Percentiles rank a stretch among this genome's conserved stretches.
These are phyloP conservation scores for Apiospora koreana DNA, from an alignment of 2,329 filamentous ascomycete genomes.

Conservation along the genomic window DNA sequence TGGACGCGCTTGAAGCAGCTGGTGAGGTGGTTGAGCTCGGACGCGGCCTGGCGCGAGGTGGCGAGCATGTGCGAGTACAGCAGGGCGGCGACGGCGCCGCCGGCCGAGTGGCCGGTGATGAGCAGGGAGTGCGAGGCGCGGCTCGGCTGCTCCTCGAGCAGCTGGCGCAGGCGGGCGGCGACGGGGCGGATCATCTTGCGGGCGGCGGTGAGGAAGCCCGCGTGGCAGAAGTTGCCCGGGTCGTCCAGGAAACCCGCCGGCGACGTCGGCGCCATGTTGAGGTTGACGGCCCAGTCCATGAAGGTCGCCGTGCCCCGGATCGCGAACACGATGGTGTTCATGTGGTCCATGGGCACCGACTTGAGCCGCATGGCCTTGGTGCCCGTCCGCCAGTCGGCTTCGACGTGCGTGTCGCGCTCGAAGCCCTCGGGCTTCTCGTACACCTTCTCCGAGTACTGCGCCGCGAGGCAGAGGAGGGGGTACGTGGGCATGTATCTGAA, in stretches of 20 bases:
- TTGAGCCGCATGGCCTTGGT: slow-evolving; percentile 87
- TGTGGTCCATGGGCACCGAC: slow-evolving; percentile 74
- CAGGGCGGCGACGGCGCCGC: slow-evolving; percentile 78
- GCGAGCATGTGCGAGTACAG: slow-evolving; percentile 82
- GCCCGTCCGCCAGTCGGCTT: slow-evolving; percentile 71
- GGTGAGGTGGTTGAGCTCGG: slow-evolving; percentile 70
- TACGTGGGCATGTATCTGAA: slow-evolving; percentile 71
- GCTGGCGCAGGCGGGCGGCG: slow-evolving; percentile 65
- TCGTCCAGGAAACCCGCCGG: slow-evolving; percentile 77
- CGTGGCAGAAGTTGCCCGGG: slow-evolving; percentile 73
- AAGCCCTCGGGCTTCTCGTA: slow-evolving; percentile 65
- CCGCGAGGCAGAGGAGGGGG: slow-evolving; percentile 75
- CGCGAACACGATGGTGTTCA: slow-evolving; percentile 79
- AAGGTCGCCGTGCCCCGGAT: slow-evolving; percentile 80
- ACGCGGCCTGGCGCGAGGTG: slow-evolving; percentile 52
- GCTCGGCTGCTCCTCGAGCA: slow-evolving; percentile 71
- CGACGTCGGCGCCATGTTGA: slow-evolving; percentile 66
- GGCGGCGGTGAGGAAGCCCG: slow-evolving; percentile 77
- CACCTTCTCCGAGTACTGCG: slow-evolving; percentile 73
- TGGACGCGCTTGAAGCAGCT: slow-evolving; percentile 76
- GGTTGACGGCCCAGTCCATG: slow-evolving; percentile 85
- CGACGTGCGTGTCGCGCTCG: slow-evolving; percentile 69
- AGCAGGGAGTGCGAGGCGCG: slow-evolving; percentile 69
- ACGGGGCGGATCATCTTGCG: slow-evolving; percentile 74
- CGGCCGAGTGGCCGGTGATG: slow-evolving; percentile 85